Base-by-base conservation (phyloP, 768 basidiomycete genomes). In the Phylloporus scabripes region DNA sequence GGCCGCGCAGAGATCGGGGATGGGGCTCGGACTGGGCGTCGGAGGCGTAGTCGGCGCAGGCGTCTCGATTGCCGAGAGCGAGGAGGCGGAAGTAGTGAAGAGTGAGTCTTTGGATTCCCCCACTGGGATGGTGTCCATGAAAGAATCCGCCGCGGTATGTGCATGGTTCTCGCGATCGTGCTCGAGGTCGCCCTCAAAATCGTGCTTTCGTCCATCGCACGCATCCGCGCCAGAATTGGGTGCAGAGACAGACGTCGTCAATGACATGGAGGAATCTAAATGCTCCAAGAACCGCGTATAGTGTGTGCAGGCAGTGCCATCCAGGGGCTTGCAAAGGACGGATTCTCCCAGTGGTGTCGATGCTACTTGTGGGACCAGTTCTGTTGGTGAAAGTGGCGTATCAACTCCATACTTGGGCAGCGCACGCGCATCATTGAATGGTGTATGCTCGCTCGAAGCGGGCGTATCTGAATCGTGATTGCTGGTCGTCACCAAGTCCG, bases 71-170 rank as follows among this genome's bases (percentile, higher is more conserved):
- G 52, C 48, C 0, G 61, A 53, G 20, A 60, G n/a, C 5, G 61
- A 63, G 10, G 61, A 61, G 2, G 47, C 34, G 11, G 63, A 64
- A 4, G 63, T 48, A 32, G 61, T 53, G 41, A 67, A 67, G 12
- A 66, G 58, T 9, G 63, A 64, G 32, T 64, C 63, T 24, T 54
- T 63, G 33, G 61, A 68, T 40, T 68, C 64, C 0, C 32, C 55
- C 15, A 53, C 34, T 17, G 61, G 50, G 4, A 61, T 52, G 2
- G 45, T 50, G 40, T 45, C 20, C 0, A 47, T 45, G 20, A 36
- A 40, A 14, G 39, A 36, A 40, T 45, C 41, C 17, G 41, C 15
- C 12, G 23, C 3, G 18, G 18, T 15, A 4, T 37, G 46, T 14
- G 5, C 18, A 12, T 34, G 24, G 12, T 12, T n/a, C 11, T 50